Evolutionary conservation across 2,329 filamentous ascomycete species (phyloP).

Genomic region (Aspergillus latus): DNA sequence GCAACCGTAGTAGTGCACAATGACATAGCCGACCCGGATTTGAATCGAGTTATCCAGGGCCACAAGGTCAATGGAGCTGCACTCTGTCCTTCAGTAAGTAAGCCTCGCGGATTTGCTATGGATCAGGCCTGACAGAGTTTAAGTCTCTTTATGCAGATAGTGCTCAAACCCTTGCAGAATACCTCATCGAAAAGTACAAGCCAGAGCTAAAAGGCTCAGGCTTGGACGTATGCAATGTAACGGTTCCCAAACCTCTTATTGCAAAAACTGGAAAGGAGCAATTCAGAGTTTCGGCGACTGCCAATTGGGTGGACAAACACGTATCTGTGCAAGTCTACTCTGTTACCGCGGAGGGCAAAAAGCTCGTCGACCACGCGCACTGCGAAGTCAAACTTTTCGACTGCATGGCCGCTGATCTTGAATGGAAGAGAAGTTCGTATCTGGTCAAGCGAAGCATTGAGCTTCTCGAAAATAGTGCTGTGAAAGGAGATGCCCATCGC

Average conservation of each 20-base stretch:
- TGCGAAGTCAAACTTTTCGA: constrained; percentile 38
- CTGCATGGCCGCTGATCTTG: constrained; percentile 23
- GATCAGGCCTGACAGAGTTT: constrained; percentile 4
- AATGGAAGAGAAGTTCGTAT: constrained; percentile 40
- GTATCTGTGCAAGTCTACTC: constrained; percentile 37
- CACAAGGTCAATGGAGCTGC: constrained; percentile 40
- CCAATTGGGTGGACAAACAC: constrained; percentile 35
- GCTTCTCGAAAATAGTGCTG: constrained; percentile 59
- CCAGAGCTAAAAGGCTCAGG: constrained; percentile 32
- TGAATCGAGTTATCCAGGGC: constrained; percentile 37
- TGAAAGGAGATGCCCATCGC: constrained; percentile 67
- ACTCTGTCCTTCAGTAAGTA: constrained; percentile 36
- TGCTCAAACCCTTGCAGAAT: constrained; percentile 36
- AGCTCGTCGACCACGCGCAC: constrained; percentile 36
- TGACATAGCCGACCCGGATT: constrained; percentile 34
- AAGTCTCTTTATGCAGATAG: constrained; percentile 41
- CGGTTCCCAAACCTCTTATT: constrained; percentile 58
- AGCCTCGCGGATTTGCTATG: neutral
- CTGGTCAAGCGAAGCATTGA: constrained; percentile 65
- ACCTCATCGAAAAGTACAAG: constrained; percentile 35
- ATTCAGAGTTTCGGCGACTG: constrained; percentile 36
- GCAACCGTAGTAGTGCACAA: constrained; percentile 39
- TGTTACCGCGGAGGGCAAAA: constrained; percentile 39
- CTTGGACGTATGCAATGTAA: constrained; percentile 37
- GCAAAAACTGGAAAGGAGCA: constrained; percentile 39